Evolutionary conservation across 1,139 yeast species (phyloP), one percentile per base, ranked within the genome.

Genomic region (Pichia sorboxylosa): DNA sequence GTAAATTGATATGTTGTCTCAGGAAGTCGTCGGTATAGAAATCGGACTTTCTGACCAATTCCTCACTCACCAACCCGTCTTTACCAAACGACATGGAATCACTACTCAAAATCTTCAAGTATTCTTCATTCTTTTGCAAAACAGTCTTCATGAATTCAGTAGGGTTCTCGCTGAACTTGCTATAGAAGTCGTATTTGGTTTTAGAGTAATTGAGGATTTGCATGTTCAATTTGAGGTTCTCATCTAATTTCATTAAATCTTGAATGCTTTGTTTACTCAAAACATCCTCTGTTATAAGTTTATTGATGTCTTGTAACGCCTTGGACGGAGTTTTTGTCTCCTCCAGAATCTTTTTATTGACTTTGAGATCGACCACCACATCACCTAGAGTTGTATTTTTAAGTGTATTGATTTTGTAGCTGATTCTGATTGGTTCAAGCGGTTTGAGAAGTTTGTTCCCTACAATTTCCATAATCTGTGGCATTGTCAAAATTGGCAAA

Each of bases 31-130:
- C 84, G 29, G 73, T 71, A 57, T 84, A 87, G 55, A 80, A 85
- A 25, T 77, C 71, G 6, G 94, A 73, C 47, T 78, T 73, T 59
- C 98, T 73, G 3, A 84, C 94, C 20, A 73, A 64, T 52, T 90
- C 97, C 56, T 87, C 97, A 51, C 82, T 84, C 54, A 81, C 82
- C 8, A 92, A 85, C 46, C 82, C 87, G 53, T 87, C 96, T 36
- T 74, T 64, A 40, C 90, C 63, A 47, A 84, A 84, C 14, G 69
- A 69, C 13, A 77, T 78, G 1, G 98, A 96, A 48, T 85, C 79
- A 30, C 78, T 66, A 26, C 85, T 69, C 44, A 90, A 63, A 42
- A 80, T 77, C 31, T 73, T 61, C 59, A 81, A 80, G 55, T 85
- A 90, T 41, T 73, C 77, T 31, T 45, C 37, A 36, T 55, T 55